Conservation (phyloP, 2,329 filamentous ascomycete species). For the Venturiaceae sp. region DNA sequence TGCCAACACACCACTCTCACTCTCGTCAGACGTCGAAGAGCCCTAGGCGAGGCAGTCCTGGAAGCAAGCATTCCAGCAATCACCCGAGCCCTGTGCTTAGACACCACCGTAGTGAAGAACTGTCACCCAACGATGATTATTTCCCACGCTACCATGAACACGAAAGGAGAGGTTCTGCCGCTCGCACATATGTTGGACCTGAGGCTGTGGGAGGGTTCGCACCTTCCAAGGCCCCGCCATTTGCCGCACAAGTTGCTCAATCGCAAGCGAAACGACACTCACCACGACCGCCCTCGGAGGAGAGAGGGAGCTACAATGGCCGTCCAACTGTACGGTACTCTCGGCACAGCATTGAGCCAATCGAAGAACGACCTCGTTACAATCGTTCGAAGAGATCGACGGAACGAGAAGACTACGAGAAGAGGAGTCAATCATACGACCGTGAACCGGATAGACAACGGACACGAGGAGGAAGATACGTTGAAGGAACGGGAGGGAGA, state of each 20-base stretch:
- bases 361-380: neutral
- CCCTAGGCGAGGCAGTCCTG: neutral
- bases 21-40: neutral
- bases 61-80: constrained; percentile 14
- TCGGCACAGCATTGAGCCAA: neutral
- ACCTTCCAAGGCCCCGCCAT: constrained; percentile 34
- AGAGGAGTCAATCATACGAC: neutral
- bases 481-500: constrained; percentile 11
- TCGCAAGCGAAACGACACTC: constrained; percentile 14
- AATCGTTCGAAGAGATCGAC: neutral
- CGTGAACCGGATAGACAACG: constrained; percentile 1
- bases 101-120: constrained; percentile 32
- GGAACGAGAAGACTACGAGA: neutral
- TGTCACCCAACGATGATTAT: constrained; percentile 28
- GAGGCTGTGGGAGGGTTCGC: constrained; percentile 25
- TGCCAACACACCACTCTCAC: neutral
- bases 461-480: constrained; percentile 46
- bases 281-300: neutral
- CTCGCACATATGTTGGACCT: constrained; percentile 12
- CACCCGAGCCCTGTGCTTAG: constrained; percentile 19
- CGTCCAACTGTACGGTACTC: constrained; percentile 6
- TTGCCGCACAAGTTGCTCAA: constrained; percentile 35
- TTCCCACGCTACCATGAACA: constrained; percentile 17
- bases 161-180: constrained; percentile 8
- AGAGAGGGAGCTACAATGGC: constrained; percentile 6